A percentile compares a stretch with the other conserved stretches of the same genome.
phyloP scores from a whole-genome alignment of 2,329 filamentous ascomycete species.

The Fusarium oligoseptatum region DNA sequence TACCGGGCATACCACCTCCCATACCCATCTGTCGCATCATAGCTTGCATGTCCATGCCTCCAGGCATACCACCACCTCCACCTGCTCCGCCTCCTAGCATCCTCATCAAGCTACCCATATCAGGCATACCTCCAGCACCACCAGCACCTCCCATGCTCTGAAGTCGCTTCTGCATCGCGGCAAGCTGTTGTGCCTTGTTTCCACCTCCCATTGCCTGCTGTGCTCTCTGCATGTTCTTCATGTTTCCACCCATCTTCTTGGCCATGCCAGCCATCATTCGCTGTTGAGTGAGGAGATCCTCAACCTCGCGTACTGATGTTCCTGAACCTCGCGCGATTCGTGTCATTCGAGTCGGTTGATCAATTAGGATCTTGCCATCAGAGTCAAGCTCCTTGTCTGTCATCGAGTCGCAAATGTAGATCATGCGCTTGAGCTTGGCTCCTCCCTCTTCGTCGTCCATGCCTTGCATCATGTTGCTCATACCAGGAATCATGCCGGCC shows the following conservation, averaged over 20 bases:
- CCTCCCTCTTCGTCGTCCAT: constrained; percentile 98
- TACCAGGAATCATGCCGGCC: constrained; percentile 97
- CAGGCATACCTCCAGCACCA: constrained; percentile 77
- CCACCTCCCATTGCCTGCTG: constrained; percentile 91
- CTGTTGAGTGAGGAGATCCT: constrained; percentile 97
- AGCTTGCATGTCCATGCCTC: constrained; percentile 81
- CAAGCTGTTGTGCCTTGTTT: constrained; percentile 93
- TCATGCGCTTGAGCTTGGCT: constrained; percentile 95
- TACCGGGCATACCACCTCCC: constrained; percentile 54
- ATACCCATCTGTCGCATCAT: constrained; percentile 82
- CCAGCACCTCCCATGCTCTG: constrained; percentile 88
- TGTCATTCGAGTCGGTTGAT: constrained; percentile 93
- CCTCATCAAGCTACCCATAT: constrained; percentile 90
- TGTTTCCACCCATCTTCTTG: constrained; percentile 97
- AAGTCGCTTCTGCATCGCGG: constrained; percentile 96
- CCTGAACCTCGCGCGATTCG: constrained; percentile 90
- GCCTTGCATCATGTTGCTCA: constrained; percentile 92
- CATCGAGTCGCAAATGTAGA: constrained; percentile 99
- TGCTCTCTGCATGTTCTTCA: constrained; percentile 97
- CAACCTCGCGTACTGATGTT: constrained; percentile 91
- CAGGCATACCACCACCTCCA: constrained; percentile 72
- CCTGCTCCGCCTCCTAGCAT: constrained; percentile 79
- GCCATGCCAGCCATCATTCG: constrained; percentile 99
- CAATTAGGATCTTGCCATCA: constrained; percentile 93
- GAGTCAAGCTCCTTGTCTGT: constrained; percentile 95